Base-by-base conservation (phyloP, 2,329 filamentous ascomycete species). In the Dendryphion nanum region DNA sequence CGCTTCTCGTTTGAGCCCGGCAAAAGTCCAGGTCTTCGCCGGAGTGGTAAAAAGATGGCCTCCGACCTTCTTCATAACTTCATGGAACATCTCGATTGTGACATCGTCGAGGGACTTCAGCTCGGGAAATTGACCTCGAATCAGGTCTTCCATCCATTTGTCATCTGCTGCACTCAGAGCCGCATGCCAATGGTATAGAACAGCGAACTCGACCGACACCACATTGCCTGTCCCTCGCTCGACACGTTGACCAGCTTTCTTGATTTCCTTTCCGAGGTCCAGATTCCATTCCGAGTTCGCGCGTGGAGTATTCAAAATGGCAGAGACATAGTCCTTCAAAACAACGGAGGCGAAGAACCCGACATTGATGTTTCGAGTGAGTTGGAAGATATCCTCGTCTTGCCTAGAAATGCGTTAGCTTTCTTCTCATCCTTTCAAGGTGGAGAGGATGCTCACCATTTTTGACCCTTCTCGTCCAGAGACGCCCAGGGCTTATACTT, bases 101-200 rank as follows among this genome's bases (percentile, higher is more conserved):
- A 72, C 51, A 21, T 73, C 67, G 31, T 74, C 70, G 6, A 74
- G 33, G 0, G 66, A 68, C 28, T 63, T 59, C 17, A 73, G 48
- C 2, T 70, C 61, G 12, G 69, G 68, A 20, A 67, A 39, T 14
- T 48, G 47, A 5, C 33, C 20, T 36, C 56, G 51, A 12, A 42
- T 33, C n/a, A 57, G 20, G 18, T 81, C 70, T 49, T 87, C 75
- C 21, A 86, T 82, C 86, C 86, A 91, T 48, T 79, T 72, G 52
- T 89, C 86, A 51, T 91, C 87, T 48, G 77, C 79, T 38, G 78
- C 76, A 36, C 72, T 74, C 51, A 89, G 85, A 51, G 82, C 81
- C 5, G 85, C 86, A 69, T 91, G 86, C 85, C 86, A 90, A 45
- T 86, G 77, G 63, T 93, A 91, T 55, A 84, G 82, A 7, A 91